Conservation (phyloP, 164 flowering plant genomes). For the Aristolochia contorta region DNA sequence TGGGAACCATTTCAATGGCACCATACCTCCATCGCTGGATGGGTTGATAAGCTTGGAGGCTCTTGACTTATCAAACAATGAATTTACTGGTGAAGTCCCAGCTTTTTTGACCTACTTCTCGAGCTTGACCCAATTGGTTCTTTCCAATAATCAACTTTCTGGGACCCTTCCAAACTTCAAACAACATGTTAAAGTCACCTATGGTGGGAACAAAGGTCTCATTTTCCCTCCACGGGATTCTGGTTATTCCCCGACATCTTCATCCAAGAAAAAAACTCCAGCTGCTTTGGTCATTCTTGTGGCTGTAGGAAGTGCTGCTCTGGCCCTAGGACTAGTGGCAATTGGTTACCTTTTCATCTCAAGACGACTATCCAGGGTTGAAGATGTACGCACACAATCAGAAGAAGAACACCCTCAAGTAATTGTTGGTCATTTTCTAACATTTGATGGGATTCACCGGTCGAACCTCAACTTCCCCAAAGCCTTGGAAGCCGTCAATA, state of each 20-base stretch:
- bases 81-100: conserved; percentile 50
- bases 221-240: neutral
- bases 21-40: conserved; percentile 32
- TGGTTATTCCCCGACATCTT: neutral
- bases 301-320: conserved; percentile 23
- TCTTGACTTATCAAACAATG: conserved; percentile 62
- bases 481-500: conserved; percentile 49
- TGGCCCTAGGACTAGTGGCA: conserved; percentile 15
- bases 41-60: conserved; percentile 30
- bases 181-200: conserved; percentile 5
- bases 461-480: conserved; percentile 39
- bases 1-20: conserved; percentile 43
- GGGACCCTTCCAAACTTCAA: conserved; percentile 42
- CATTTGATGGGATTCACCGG: conserved; percentile 36
- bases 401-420: conserved; percentile 29
- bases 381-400: conserved; percentile 17
- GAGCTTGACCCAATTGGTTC: conserved; percentile 32
- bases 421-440: conserved; percentile 32
- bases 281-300: conserved; percentile 16
- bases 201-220: conserved; percentile 30
- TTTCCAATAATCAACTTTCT: conserved; percentile 48
- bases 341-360: conserved; percentile 20
- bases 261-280: conserved; percentile 20
- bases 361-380: conserved; percentile 27
- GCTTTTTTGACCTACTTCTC: conserved; percentile 14